Evolutionary conservation across 139 green algal genomes (phyloP).

Genomic region (Auxenochlorella pyrenoidosa): DNA sequence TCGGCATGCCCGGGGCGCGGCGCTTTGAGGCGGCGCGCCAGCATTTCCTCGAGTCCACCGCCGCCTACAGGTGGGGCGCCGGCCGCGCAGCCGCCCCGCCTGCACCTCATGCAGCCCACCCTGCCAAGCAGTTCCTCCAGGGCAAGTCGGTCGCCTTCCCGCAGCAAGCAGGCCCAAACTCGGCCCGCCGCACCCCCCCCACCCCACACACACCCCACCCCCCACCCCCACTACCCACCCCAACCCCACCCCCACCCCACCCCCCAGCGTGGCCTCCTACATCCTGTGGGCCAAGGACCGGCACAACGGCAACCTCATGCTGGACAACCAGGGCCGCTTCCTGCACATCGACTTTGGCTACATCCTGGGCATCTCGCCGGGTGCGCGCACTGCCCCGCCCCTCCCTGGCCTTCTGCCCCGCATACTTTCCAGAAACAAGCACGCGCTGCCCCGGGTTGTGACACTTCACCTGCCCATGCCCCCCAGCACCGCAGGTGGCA

Average conservation of each 20-base stretch:
- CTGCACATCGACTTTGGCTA: slow-evolving; percentile 99
- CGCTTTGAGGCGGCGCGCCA: slow-evolving; percentile 87
- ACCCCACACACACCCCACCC: no score
- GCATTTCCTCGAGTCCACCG: slow-evolving; percentile 89
- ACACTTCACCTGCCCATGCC: no score
- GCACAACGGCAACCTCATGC: slow-evolving; percentile 98
- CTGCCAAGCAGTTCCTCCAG: no score
- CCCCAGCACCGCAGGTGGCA: slow-evolving; percentile 65
- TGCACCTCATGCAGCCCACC: no score
- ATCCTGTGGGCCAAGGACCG: slow-evolving; percentile 95
- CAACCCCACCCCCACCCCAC: no score
- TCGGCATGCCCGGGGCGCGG: slow-evolving; percentile 77
- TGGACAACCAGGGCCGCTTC: slow-evolving; percentile 91
- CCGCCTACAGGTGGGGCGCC: slow-evolving; percentile 70
- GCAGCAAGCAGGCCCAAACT: no score
- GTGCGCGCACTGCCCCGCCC: slow-evolving; percentile 3
- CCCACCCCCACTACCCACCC: no score
- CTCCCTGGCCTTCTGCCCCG: not conserved
- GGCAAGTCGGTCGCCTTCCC: no score
- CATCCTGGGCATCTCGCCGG: slow-evolving; percentile 88
- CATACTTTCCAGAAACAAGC: no score
- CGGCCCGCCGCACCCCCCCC: no score
- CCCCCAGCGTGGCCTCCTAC: slow-evolving; percentile 77
- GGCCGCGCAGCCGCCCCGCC: no score
- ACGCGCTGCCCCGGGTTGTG: no score